Base-by-base conservation (phyloP, 352 stramenopile genomes). In the Phytophthora podocarpi region DNA sequence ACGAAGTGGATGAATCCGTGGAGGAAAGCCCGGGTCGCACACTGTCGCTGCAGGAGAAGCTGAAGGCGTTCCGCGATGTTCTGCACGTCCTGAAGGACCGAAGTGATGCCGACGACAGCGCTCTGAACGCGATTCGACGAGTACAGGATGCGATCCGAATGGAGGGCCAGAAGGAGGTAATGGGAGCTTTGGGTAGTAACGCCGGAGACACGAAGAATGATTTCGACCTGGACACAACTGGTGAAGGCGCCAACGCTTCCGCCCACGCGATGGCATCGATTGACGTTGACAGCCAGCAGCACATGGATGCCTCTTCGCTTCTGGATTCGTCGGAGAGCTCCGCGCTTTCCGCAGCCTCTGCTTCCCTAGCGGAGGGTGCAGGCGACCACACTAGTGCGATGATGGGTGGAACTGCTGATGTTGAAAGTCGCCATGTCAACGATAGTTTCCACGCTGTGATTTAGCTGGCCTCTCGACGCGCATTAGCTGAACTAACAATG, bases 51-150 rank as follows among this genome's bases (percentile, higher is more conserved):
- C 85, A 93, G 52, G 85, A 93, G 43, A 90, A 93, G 36, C 56
- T 93, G 20, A 87, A 90, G 28, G 85, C 85, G 5, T 91, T 93
- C 59, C 80, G 85, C 18, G 82, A 91, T 39, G 82, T 90, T 23
- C 64, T 91, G 0, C 80, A 91, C 37, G 80, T 91, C 26, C 37
- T 91, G 8, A 90, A 91, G 40, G 82, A 90, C 54, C 78, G 82
- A 31, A 87, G 72, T 37, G 82, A 91, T 45, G 63, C 67, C 7
- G 82, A 90, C 30, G 80, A 88, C 47, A 69, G 51, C 11, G 72
- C 82, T 15, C 28, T 90, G 34, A 84, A 77, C 15, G 74, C 78
- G 10, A 70, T 88, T 46, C 80, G 77, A 34, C 75, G 80, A 31
- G 80, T 91, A 23, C 76, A 91, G 30, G 80, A 90, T 48, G 74